Conservation (phyloP, 768 basidiomycete genomes). For the Imleria badia region DNA sequence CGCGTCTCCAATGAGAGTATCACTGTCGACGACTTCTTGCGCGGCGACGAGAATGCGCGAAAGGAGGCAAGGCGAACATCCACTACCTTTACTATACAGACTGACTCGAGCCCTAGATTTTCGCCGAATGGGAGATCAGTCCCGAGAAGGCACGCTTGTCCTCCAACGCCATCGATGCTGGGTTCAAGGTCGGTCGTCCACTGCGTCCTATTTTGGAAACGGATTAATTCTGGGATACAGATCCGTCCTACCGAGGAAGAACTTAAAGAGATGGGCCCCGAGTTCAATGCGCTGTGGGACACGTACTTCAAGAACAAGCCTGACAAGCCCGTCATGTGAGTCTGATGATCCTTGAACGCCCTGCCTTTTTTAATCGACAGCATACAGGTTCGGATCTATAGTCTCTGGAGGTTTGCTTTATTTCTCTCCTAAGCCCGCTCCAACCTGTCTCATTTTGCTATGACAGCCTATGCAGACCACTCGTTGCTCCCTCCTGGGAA, state of each 20-base stretch:
- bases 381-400: constrained; percentile 57
- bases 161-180: constrained; percentile 73
- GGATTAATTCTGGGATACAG: constrained; percentile 30
- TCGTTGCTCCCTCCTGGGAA: constrained; percentile 68
- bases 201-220: neutral
- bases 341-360: neutral
- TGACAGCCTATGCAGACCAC: constrained; percentile 66
- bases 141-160: constrained; percentile 68
- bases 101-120: constrained; percentile 36
- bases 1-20: constrained; percentile 64
- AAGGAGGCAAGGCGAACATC: constrained; percentile 41
- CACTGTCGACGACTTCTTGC: constrained; percentile 69
- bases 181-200: constrained; percentile 53
- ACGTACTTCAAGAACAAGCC: constrained; percentile 78
- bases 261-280: constrained; percentile 76
- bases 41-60: constrained; percentile 59
- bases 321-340: constrained; percentile 73
- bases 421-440: neutral
- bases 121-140: constrained; percentile 63
- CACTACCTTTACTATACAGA: neutral
- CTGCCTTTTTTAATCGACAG: neutral
- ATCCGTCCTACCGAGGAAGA: constrained; percentile 70
- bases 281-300: constrained; percentile 68
- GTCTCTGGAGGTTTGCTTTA: constrained; percentile 51
- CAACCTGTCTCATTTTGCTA: neutral